These are phyloP conservation scores for Suillus occidentalis DNA, from an alignment of 768 basidiomycete species.

Conservation along the genomic window DNA sequence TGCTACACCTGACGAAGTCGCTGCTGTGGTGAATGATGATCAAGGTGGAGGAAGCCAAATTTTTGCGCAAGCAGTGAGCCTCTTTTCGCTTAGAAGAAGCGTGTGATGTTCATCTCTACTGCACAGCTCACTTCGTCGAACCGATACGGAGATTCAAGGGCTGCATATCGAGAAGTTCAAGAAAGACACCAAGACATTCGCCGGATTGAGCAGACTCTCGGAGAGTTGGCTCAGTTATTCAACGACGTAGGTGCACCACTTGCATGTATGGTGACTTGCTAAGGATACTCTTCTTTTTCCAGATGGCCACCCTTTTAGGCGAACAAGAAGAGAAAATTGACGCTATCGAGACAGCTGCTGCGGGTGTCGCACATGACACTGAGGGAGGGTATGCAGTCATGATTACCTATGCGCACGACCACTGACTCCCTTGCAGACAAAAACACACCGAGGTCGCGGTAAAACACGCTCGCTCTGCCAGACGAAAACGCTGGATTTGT, in stretches of 20 bases:
- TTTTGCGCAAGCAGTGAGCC: conserved; percentile 69
- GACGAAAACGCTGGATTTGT: conserved; percentile 86
- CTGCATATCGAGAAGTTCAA: conserved; percentile 86
- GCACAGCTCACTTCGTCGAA: conserved; percentile 69
- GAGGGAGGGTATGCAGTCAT: conserved; percentile 58
- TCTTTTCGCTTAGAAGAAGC: not conserved
- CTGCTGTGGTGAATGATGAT: conserved; percentile 64
- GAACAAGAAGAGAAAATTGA: conserved; percentile 79
- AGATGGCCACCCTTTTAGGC: conserved; percentile 79
- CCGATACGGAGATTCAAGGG: conserved; percentile 79
- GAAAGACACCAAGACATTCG: conserved; percentile 83
- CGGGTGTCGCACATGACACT: conserved; percentile 65
- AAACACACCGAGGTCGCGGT: conserved; percentile 69
- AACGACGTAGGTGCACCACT: conserved; percentile 56
- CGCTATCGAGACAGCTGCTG: conserved; percentile 61
- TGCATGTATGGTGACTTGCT: conserved; percentile 7
- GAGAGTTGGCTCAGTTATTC: conserved; percentile 88
- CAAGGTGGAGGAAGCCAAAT: conserved; percentile 60
- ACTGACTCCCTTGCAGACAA: conserved; percentile 38
- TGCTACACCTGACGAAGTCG: conserved; percentile 79
- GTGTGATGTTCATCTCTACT: not conserved
- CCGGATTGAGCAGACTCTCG: conserved; percentile 82
- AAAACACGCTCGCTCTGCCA: conserved; percentile 62
- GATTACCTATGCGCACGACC: not conserved
- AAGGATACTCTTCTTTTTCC: conserved; percentile 2